Conservation (phyloP, 345 rosid genomes). For the Aquilaria sinensis region DNA sequence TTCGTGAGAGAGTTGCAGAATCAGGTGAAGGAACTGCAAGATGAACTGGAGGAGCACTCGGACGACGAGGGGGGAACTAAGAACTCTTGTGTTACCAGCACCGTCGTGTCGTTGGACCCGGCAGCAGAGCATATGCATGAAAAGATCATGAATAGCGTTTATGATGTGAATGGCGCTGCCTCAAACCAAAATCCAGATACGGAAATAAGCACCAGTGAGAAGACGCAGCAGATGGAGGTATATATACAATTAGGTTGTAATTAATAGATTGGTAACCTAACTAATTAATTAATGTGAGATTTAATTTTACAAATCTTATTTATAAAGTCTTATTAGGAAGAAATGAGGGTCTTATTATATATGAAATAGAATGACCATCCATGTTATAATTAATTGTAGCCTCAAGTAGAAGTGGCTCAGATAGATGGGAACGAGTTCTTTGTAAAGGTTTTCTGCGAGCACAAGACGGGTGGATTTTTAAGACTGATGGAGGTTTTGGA, state of each 20-base stretch:
- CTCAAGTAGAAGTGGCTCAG: constrained; percentile 88
- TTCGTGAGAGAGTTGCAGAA: constrained; percentile 74
- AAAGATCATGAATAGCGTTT: constrained; percentile 22
- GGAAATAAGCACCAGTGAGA: constrained; percentile 36
- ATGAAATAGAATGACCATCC: too few species aligned
- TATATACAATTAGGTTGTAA: constrained; percentile 1
- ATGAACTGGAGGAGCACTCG: constrained; percentile 76
- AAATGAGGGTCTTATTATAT: not conserved
- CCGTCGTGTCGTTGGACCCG: not conserved
- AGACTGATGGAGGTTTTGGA: constrained; percentile 81
- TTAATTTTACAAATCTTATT: too few species aligned
- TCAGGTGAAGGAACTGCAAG: constrained; percentile 74
- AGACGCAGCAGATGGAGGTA: constrained; percentile 96
- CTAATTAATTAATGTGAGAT: too few species aligned
- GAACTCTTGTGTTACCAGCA: constrained; percentile 16
- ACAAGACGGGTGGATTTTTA: constrained; percentile 74
- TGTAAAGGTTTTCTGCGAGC: constrained; percentile 87
- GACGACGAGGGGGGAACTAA: constrained; percentile 43
- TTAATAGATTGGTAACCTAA: too few species aligned
- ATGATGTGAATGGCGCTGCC: constrained; percentile 24
- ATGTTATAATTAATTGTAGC: constrained; percentile 43
- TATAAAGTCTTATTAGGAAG: too few species aligned
- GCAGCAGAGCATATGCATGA: not conserved
- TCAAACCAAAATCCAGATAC: constrained; percentile 38
- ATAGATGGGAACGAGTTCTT: constrained; percentile 80